phyloP scores from a whole-genome alignment of 768 basidiomycete species.

The Suillus brevipes region DNA sequence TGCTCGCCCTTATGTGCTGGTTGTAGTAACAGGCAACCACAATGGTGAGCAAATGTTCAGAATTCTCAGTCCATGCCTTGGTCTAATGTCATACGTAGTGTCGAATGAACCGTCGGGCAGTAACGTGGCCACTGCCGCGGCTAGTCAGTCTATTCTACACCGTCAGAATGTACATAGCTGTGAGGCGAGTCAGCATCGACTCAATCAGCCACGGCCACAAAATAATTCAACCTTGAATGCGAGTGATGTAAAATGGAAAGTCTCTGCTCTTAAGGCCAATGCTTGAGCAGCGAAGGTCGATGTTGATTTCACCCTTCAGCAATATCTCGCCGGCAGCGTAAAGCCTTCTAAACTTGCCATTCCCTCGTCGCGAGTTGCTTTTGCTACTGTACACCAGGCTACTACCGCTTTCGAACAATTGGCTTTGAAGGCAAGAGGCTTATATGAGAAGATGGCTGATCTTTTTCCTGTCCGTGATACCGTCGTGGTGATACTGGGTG shows the following conservation, averaged over 20 bases:
- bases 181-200: not conserved
- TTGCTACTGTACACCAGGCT: not conserved
- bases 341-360: not conserved
- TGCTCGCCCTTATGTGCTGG: not conserved
- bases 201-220: not conserved
- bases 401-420: not conserved
- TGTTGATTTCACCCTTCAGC: constrained; percentile 4
- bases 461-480: constrained; percentile 21
- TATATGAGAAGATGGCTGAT: not conserved
- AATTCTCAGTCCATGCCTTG: not conserved
- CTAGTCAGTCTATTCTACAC: not conserved
- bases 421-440: not conserved
- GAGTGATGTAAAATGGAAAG: not conserved
- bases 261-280: constrained; percentile 6
- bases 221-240: not conserved
- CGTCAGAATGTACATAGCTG: not conserved
- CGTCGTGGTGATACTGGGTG: constrained; percentile 22
- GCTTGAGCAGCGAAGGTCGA: not conserved
- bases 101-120: not conserved
- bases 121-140: not conserved
- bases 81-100: not conserved
- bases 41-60: not conserved
- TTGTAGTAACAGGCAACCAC: not conserved
- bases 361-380: not conserved
- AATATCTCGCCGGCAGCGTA: not conserved